A percentile compares a stretch with the other conserved stretches of the same genome.
phyloP scores from a whole-genome alignment of 306 rosid genomes.

The Prunus mongolica region DNA sequence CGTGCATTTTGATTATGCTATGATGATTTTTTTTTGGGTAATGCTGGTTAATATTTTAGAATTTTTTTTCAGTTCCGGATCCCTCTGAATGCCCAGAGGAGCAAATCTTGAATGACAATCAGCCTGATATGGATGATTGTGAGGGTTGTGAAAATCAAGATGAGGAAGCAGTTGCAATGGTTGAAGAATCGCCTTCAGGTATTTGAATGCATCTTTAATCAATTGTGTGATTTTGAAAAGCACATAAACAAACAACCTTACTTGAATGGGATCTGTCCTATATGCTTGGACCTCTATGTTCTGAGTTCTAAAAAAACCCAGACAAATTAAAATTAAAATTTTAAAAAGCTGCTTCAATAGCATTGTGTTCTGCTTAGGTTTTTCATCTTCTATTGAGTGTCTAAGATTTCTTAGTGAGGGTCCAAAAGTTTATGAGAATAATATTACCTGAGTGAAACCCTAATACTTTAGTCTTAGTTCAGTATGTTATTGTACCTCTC shows the following conservation, averaged over 20 bases:
- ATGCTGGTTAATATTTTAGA: slow-evolving; percentile 6
- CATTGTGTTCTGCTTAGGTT: neutral
- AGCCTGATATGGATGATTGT: slow-evolving; percentile 77
- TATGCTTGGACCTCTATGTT: neutral
- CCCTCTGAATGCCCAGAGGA: slow-evolving; percentile 65
- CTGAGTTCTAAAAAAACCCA: neutral
- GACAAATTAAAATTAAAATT: neutral
- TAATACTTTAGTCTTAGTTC: neutral
- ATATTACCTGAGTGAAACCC: neutral
- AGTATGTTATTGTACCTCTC: neutral
- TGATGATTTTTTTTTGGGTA: slow-evolving; percentile 2
- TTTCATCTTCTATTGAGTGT: neutral
- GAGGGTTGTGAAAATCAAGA: slow-evolving; percentile 63
- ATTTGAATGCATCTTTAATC: slow-evolving; percentile 5
- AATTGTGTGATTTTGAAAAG: neutral
- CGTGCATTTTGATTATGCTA: slow-evolving; percentile 7
- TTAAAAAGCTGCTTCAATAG: neutral
- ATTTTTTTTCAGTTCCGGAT: slow-evolving; percentile 46
- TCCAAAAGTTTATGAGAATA: neutral
- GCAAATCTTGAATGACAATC: slow-evolving; percentile 65
- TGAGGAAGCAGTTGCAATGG: slow-evolving; percentile 78
- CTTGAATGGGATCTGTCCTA: neutral
- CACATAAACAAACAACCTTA: neutral
- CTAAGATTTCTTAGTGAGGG: neutral
- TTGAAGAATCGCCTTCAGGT: slow-evolving; percentile 85